A percentile compares a stretch with the other conserved stretches of the same genome.
These are phyloP conservation scores for Teratosphaeria destructans DNA, from an alignment of 2,329 filamentous ascomycete species.

Conservation along the genomic window DNA sequence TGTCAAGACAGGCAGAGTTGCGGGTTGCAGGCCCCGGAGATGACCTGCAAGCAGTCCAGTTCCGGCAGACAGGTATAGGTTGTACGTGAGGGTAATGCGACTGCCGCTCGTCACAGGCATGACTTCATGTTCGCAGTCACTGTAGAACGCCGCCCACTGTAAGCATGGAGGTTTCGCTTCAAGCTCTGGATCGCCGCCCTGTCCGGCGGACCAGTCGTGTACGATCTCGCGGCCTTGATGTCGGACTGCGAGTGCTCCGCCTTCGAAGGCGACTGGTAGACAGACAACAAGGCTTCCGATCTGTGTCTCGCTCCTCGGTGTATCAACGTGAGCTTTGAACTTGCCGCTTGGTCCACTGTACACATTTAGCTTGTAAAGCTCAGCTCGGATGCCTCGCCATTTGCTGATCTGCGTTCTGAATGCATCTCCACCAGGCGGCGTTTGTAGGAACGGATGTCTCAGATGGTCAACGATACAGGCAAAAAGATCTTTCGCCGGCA, in stretches of 20 bases:
- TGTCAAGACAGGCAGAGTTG: constrained; percentile 27
- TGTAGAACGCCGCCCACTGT: constrained; percentile 45
- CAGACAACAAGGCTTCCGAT: constrained; percentile 17
- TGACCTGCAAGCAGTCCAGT: constrained; percentile 22
- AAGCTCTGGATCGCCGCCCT: background rate
- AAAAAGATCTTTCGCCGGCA: background rate
- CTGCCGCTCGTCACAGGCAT: constrained; percentile 41
- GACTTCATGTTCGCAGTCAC: constrained; percentile 45
- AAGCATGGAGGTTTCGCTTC: constrained; percentile 7
- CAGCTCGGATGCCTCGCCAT: constrained; percentile 31
- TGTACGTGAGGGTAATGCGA: constrained; percentile 50
- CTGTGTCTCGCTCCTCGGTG: constrained; percentile 15
- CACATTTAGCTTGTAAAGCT: constrained; percentile 50
- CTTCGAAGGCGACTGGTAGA: constrained; percentile 16
- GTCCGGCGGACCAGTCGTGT: constrained; percentile 33
- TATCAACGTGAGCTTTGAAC: constrained; percentile 21
- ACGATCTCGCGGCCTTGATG: constrained; percentile 27
- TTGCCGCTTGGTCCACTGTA: constrained; percentile 11
- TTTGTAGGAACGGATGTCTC: background rate
- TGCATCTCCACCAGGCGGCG: background rate
- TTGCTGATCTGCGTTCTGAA: background rate
- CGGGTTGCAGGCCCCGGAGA: constrained; percentile 21
- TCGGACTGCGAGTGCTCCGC: constrained; percentile 36
- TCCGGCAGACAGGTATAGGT: constrained; percentile 38
- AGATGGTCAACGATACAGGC: background rate